Base-by-base conservation (phyloP, 331 rosid species). In the Quercus lobata region DNA sequence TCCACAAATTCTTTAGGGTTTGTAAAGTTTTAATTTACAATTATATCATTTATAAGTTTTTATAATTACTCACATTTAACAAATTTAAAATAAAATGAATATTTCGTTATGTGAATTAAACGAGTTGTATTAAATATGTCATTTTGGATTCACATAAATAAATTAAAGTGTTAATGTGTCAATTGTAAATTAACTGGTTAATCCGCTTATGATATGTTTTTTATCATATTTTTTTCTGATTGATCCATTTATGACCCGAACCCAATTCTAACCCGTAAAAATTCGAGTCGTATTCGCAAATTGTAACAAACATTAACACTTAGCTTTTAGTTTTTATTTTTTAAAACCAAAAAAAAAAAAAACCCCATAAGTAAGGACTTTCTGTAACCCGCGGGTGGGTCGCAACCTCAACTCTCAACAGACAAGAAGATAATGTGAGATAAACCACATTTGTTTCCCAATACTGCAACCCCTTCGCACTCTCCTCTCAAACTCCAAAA, bases 201-300 rank as follows among this genome's bases (percentile, higher is more conserved):
- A 34, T 0, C 0, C 0, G 0, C 1, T 35, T 35, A 35, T 35
- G 2, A 35, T 0, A 35, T 0, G 0, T 0, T 35, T 35, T 7
- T 35, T 35, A 35, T 35, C 0, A 6, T 0, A 0, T 6, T 0
- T 35, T 1, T 35, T 35, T 7, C 0, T 35, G 0, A 0, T 35
- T 1, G 0, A 7, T 35, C 3, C 0, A 0, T 41, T 0, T 41
- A 41, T 41, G 1, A 41, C 0, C 1, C 0, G 0, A 41, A 35
- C 2, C 12, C 1, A 8, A 37, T 37, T 41, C 4, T 41, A 41
- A 2, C 3, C 0, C 0, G 0, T 41, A 41, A 8, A 41, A 41
- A 8, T 41, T 41, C 0, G 0, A 8, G 46, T 37, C 0, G 0
- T 7, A 7, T 7, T 7, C 2, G 2, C 9, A 0, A 0, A 7